Percentiles rank a stretch among this genome's conserved stretches.
Evolutionary conservation across 345 rosid species (phyloP).

Genomic region (Syzygium aqueum): DNA sequence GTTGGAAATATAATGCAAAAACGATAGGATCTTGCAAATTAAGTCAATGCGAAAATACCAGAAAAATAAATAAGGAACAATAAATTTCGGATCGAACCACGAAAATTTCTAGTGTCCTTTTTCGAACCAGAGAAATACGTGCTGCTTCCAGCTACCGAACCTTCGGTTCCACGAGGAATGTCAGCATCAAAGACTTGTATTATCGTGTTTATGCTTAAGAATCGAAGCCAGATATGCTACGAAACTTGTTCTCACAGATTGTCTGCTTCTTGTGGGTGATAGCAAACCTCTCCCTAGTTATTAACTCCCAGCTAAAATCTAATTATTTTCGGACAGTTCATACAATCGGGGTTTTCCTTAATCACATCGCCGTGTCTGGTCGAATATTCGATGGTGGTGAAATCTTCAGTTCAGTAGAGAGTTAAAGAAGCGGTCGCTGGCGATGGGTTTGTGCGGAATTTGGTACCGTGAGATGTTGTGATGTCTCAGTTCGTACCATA

Average conservation of each 20-base stretch:
- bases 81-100: too few species aligned
- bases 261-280: neutral
- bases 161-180: neutral
- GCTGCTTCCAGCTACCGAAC: slow-evolving; percentile 8
- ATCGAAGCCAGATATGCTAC: neutral
- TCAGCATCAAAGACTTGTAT: neutral
- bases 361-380: slow-evolving; percentile 4
- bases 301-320: neutral
- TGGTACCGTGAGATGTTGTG: neutral
- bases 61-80: too few species aligned
- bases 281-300: neutral
- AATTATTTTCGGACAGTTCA: neutral
- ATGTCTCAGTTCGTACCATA: neutral
- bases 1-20: too few species aligned
- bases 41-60: too few species aligned
- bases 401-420: neutral
- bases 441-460: neutral
- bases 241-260: neutral
- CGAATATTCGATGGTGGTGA: neutral
- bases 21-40: too few species aligned
- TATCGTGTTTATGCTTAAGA: neutral
- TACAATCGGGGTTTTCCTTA: neutral
- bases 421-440: neutral
- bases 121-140: too few species aligned
- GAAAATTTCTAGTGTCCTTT: too few species aligned